A percentile compares a stretch with the other conserved stretches of the same genome.
Evolutionary conservation across 1,284 basidiomycete genomes (phyloP).

Genomic region (Rhodotorula sp.): DNA sequence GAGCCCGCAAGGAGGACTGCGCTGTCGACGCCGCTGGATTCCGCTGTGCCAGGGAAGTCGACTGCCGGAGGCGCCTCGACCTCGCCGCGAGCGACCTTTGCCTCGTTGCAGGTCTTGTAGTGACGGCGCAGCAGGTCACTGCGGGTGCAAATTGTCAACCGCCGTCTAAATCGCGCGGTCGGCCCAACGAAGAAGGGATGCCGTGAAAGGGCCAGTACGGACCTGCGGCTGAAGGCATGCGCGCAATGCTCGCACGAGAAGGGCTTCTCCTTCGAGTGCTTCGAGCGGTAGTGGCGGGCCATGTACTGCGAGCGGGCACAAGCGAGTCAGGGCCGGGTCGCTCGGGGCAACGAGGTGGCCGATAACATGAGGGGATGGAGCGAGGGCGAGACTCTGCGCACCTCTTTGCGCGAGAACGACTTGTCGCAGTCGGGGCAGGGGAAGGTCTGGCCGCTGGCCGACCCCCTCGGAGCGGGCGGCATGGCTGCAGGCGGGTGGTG

Average conservation of each 20-base stretch:
- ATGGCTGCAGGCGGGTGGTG: not conserved
- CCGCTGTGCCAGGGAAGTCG: not conserved
- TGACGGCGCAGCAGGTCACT: conserved; percentile 35
- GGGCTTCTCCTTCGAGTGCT: conserved; percentile 29
- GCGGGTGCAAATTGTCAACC: not conserved
- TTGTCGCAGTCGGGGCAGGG: conserved; percentile 29
- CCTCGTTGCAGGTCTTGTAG: conserved; percentile 29
- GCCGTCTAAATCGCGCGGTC: not conserved
- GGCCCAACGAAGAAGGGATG: not conserved
- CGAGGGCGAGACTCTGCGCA: not conserved
- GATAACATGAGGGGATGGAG: not conserved
- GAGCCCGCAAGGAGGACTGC: too few relatives aligned
- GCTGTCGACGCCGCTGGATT: too few relatives aligned
- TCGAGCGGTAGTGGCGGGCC: conserved; percentile 21
- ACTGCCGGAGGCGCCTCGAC: too few relatives aligned
- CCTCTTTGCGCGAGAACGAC: conserved; percentile 34
- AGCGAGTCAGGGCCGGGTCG: not conserved
- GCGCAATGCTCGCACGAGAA: conserved; percentile 31
- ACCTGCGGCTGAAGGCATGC: conserved; percentile 29
- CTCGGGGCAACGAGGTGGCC: not conserved
- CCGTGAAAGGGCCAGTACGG: not conserved
- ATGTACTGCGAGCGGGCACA: conserved; percentile 20
- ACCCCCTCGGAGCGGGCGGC: conserved; percentile 16
- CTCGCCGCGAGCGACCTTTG: conserved; percentile 3
- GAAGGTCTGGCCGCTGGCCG: conserved; percentile 12